Evolutionary conservation across 306 rosid genomes (phyloP).

Genomic region (Gynostemma pentaphyllum): DNA sequence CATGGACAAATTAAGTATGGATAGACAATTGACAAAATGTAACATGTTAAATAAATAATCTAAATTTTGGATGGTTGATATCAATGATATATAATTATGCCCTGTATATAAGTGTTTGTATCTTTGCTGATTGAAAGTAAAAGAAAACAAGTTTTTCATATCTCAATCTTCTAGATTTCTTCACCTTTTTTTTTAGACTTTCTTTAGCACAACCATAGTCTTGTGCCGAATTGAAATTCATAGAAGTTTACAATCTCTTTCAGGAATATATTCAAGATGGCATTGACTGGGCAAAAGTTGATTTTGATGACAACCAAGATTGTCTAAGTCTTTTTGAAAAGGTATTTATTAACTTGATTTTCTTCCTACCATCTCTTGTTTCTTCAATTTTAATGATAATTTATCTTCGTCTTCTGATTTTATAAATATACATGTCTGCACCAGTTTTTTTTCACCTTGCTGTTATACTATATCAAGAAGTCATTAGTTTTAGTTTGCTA

Average conservation of each 20-base stretch:
- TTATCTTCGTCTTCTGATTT: background rate
- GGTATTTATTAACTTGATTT: conserved; percentile 26
- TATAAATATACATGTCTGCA: background rate
- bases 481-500: background rate
- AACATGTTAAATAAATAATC: background rate
- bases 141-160: background rate
- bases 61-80: background rate
- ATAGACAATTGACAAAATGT: background rate
- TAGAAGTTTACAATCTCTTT: conserved; percentile 12
- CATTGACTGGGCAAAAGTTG: conserved; percentile 97
- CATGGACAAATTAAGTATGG: too few species aligned
- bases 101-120: background rate
- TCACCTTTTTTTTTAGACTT: background rate
- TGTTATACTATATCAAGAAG: background rate
- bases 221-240: background rate
- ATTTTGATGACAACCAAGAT: conserved; percentile 95
- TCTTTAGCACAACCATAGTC: background rate
- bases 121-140: background rate
- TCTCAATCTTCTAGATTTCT: background rate
- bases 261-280: conserved; percentile 98
- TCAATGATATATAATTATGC: background rate
- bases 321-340: conserved; percentile 95
- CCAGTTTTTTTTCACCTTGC: background rate
- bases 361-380: background rate
- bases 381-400: background rate